A percentile compares a stretch with the other conserved stretches of the same genome.
phyloP scores from a whole-genome alignment of 371 early-diverging fungal genomes.

The Haplosporangium sp. region DNA sequence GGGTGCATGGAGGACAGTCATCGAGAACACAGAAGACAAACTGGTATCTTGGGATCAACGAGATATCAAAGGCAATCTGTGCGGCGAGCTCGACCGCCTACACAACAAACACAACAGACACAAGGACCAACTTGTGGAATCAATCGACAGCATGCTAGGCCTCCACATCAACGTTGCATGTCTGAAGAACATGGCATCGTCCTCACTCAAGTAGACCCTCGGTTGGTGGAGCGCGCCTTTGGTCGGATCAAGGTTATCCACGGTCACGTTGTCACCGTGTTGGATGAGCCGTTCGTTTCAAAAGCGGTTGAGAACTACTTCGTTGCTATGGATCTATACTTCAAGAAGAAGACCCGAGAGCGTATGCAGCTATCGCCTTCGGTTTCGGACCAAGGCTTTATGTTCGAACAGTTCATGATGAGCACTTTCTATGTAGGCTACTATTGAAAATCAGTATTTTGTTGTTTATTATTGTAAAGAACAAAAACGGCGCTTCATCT shows the following conservation, averaged over 20 bases:
- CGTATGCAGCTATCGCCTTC: conserved; percentile 4
- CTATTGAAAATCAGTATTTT: too few relatives aligned
- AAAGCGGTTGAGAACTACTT: conserved; percentile 9
- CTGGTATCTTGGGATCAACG: conserved; percentile 19
- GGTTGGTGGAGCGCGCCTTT: conserved; percentile 24
- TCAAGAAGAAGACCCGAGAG: background rate
- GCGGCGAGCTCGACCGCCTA: conserved; percentile 22
- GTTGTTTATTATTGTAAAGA: background rate
- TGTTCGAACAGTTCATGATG: conserved; percentile 15
- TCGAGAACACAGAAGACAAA: conserved; percentile 32
- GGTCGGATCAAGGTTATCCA: conserved; percentile 28
- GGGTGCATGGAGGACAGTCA: conserved; percentile 16
- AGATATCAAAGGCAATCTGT: conserved; percentile 30
- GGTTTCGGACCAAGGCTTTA: conserved; percentile 14
- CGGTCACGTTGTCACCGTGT: conserved; percentile 2
- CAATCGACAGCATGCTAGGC: conserved; percentile 5
- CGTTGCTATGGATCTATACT: conserved; percentile 5
- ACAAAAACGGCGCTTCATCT: background rate
- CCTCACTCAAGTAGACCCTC: background rate
- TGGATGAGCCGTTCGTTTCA: conserved; percentile 17
- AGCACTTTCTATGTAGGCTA: too few relatives aligned
- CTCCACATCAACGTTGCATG: conserved; percentile 5
- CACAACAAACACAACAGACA: conserved; percentile 8
- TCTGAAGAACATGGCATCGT: background rate
- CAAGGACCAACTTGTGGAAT: conserved; percentile 4